These are phyloP conservation scores for Urostyla sp. DNA, from an alignment of 73 alveolate species.

Conservation along the genomic window DNA sequence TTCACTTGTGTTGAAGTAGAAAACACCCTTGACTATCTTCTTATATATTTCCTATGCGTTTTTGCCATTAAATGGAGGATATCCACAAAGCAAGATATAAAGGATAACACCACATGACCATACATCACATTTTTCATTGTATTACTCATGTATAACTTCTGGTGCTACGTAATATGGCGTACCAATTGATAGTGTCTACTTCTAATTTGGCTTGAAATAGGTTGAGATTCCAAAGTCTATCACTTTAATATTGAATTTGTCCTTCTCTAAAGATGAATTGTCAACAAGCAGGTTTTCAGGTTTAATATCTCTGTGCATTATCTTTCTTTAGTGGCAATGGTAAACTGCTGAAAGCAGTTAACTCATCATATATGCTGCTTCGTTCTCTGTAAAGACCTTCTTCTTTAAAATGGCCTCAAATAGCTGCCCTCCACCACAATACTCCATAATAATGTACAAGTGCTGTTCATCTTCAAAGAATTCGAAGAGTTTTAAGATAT, in stretches of 20 bases:
- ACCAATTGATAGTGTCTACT: conserved; percentile 7
- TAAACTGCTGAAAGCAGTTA: conserved; percentile 55
- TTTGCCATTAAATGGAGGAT: conserved; percentile 73
- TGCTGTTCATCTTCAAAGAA: conserved; percentile 74
- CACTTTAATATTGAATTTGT: background rate
- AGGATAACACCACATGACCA: conserved; percentile 80
- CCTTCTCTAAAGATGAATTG: background rate
- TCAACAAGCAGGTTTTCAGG: conserved; percentile 70
- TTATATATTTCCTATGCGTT: conserved; percentile 24
- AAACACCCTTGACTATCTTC: conserved; percentile 22
- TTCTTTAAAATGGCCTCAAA: conserved; percentile 33
- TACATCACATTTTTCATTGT: conserved; percentile 84
- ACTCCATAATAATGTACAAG: conserved; percentile 80
- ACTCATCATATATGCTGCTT: conserved; percentile 55
- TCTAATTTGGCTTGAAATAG: conserved; percentile 24
- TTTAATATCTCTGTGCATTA: conserved; percentile 70
- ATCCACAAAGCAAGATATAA: conserved; percentile 68
- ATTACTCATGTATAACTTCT: conserved; percentile 68
- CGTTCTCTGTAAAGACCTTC: conserved; percentile 51
- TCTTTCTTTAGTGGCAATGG: conserved; percentile 58
- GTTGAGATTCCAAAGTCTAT: conserved; percentile 68
- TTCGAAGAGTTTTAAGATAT: conserved; percentile 86
- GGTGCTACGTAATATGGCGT: conserved; percentile 82
- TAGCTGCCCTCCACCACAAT: conserved; percentile 81
- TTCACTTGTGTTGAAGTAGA: conserved; percentile 38